Evolutionary conservation across 176 grass and related monocot genomes (phyloP), one percentile per base, ranked within the genome.

Genomic region (Alloteropsis semialata): DNA sequence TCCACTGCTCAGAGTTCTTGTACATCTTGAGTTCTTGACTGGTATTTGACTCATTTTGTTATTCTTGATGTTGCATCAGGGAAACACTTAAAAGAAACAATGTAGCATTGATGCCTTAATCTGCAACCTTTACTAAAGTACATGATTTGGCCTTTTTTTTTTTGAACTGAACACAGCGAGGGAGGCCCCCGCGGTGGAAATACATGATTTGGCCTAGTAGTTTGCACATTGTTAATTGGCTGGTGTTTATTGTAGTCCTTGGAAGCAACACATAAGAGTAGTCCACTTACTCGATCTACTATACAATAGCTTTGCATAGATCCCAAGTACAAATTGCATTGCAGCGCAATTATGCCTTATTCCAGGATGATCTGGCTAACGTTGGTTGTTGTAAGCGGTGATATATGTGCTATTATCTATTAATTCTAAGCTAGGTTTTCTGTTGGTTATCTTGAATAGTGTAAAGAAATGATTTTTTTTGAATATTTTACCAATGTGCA

Each of bases 241-340:
- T 72, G 43, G 17, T 72, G 69, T 72, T 72, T 48, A 30, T 34
- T 83, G n/a, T 53, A 72, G 19, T 75, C 84, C 30, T 60, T 76
- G 77, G 61, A 76, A 81, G 11, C 2, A 72, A 50, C 41, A 15
- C 5, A 14, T 61, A 75, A 55, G 37, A 82, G 19, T 34, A 25
- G 38, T 73, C 19, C 65, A 74, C 80, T 61, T 53, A 64, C 60
- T 56, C 3, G 6, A 28, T 77, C 0, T 19, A 32, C n/a, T n/a
- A n/a, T 77, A 63, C 32, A 58, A 67, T 54, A 64, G 60, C 38
- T 71, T 72, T 60, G 36, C 17, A 77, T 78, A 37, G 76, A 81
- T 85, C 27, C 74, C 60, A 89, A 50, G 22, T 60, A 29, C 33
- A 75, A 49, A 13, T 58, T n/a, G 42, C 41, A 32, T 33, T 33